Evolutionary conservation across 2,329 filamentous ascomycete species (phyloP).

Genomic region (Cephalotrichum gorgonifer): DNA sequence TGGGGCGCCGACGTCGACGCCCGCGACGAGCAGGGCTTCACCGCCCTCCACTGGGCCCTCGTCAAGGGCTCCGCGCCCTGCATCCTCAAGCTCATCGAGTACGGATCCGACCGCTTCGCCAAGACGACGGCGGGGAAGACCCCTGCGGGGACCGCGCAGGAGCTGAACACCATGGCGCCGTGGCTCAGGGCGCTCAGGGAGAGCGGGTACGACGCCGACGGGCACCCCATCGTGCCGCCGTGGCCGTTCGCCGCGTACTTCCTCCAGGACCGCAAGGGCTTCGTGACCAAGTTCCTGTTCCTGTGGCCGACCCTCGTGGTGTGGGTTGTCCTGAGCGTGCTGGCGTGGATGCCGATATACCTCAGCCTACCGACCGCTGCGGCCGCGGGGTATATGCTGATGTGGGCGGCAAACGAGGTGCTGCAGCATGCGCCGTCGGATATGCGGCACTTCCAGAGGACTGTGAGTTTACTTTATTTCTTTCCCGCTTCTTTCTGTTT

Average conservation of each 20-base stretch:
- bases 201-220: constrained; percentile 74
- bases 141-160: constrained; percentile 71
- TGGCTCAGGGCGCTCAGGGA: constrained; percentile 79
- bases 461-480: constrained; percentile 56
- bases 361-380: constrained; percentile 64
- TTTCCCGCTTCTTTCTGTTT: not conserved
- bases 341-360: constrained; percentile 66
- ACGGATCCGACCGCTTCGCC: constrained; percentile 86
- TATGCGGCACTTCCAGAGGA: constrained; percentile 84
- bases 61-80: constrained; percentile 87
- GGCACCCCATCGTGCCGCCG: constrained; percentile 55
- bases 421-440: constrained; percentile 76
- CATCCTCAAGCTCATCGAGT: constrained; percentile 89
- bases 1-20: constrained; percentile 95
- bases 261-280: constrained; percentile 64
- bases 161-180: constrained; percentile 75
- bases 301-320: constrained; percentile 76
- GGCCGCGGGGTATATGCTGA: constrained; percentile 57
- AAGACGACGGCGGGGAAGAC: constrained; percentile 87
- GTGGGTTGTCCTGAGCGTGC: constrained; percentile 57
- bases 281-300: constrained; percentile 81
- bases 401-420: constrained; percentile 68
- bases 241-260: constrained; percentile 66
- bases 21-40: constrained; percentile 85
- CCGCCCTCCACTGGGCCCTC: constrained; percentile 89